Conservation (phyloP, 257 asterid species). For the Henckelia pumila region DNA sequence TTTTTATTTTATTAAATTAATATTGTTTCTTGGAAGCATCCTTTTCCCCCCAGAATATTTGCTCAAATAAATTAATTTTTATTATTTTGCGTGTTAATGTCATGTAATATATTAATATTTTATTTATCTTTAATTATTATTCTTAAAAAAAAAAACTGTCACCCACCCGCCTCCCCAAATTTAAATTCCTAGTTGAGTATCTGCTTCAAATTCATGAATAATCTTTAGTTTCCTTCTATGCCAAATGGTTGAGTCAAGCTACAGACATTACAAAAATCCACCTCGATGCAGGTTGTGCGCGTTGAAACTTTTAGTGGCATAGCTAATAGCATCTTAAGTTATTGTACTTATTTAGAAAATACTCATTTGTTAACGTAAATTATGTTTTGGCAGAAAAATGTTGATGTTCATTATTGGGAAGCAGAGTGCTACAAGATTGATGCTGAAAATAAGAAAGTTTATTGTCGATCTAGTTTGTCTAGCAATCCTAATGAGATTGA, state of each 20-base stretch:
- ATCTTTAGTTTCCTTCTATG: neutral
- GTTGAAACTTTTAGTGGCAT: neutral
- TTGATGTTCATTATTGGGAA: conserved; percentile 64
- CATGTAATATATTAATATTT: too few species aligned
- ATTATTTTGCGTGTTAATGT: too few species aligned
- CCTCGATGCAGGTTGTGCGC: neutral
- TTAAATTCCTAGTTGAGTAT: too few species aligned
- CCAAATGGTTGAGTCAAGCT: conserved; percentile 1
- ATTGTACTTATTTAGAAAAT: conserved; percentile 10
- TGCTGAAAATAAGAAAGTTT: conserved; percentile 75
- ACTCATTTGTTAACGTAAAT: conserved; percentile 8
- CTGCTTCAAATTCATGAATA: neutral
- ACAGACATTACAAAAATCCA: conserved; percentile 1
- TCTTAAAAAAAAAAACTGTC: too few species aligned
- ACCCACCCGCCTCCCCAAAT: too few species aligned
- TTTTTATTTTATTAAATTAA: too few species aligned
- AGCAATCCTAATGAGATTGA: conserved; percentile 53
- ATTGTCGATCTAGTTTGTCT: conserved; percentile 61
- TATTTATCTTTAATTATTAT: too few species aligned
- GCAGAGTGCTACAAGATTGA: conserved; percentile 85
- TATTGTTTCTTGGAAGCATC: neutral
- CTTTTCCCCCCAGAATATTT: too few species aligned
- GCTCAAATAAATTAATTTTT: too few species aligned
- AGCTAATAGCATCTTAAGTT: neutral
- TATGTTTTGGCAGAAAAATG: conserved; percentile 57